A percentile compares a stretch with the other conserved stretches of the same genome.
phyloP scores from a whole-genome alignment of 345 rosid species.

The Sisymbrium irio region DNA sequence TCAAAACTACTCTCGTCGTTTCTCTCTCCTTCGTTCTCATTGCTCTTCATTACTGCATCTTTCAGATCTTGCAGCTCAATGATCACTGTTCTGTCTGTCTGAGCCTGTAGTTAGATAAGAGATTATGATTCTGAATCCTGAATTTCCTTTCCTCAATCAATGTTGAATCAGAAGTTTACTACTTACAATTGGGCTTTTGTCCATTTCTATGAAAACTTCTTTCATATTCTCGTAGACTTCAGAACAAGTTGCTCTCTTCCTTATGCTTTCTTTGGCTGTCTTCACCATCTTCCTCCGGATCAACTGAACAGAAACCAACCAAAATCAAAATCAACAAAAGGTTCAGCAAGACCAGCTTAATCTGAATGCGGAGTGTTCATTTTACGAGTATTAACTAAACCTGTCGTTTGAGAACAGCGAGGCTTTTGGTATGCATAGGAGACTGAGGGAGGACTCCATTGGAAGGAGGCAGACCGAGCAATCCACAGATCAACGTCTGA shows the following conservation, averaged over 20 bases:
- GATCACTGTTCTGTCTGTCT: slow-evolving; percentile 35
- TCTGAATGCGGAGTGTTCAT: not conserved
- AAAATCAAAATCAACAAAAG: not conserved
- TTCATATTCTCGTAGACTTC: slow-evolving; percentile 72
- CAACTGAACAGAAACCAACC: slow-evolving; percentile 40
- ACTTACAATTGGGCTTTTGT: slow-evolving; percentile 55
- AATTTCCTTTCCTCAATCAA: not conserved
- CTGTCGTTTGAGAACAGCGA: slow-evolving; percentile 66
- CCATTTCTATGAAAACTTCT: slow-evolving; percentile 64
- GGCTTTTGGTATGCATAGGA: slow-evolving; percentile 95
- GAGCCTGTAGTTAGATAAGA: slow-evolving; percentile 16
- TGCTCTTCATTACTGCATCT: slow-evolving; percentile 59
- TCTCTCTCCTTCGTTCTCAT: slow-evolving; percentile 27
- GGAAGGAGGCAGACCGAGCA: slow-evolving; percentile 78
- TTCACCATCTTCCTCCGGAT: slow-evolving; percentile 66
- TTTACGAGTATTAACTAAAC: not conserved
- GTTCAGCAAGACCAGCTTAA: not conserved
- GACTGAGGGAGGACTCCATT: slow-evolving; percentile 94
- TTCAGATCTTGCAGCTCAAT: slow-evolving; percentile 68
- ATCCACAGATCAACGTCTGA: slow-evolving; percentile 82
- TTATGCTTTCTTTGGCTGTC: slow-evolving; percentile 71
- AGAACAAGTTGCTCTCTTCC: slow-evolving; percentile 51
- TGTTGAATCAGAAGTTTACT: not conserved
- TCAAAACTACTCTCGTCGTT: slow-evolving; percentile 41
- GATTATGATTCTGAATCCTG: not conserved